Conservation (phyloP, 768 basidiomycete species). For the Clitopilus passeckerianus region DNA sequence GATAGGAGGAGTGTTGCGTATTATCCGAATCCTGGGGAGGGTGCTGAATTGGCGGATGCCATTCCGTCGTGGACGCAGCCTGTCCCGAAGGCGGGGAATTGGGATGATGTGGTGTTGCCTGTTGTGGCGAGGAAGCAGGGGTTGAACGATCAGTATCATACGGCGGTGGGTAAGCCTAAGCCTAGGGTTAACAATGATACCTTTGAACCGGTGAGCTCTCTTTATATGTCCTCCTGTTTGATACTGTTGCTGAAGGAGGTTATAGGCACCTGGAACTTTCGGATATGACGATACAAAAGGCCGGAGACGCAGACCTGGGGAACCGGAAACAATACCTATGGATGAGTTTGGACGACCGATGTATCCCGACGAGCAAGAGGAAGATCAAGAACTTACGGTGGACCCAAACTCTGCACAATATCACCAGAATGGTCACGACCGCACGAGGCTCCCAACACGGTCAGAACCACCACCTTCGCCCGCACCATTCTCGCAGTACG, state of each 20-base stretch:
- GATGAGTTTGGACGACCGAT: conserved; percentile 56
- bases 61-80: conserved; percentile 84
- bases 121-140: conserved; percentile 83
- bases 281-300: conserved; percentile 74
- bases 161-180: conserved; percentile 63
- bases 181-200: conserved; percentile 35
- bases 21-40: conserved; percentile 55
- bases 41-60: conserved; percentile 57
- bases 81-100: conserved; percentile 61
- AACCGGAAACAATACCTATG: conserved; percentile 49
- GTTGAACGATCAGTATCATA: conserved; percentile 63
- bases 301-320: conserved; percentile 35
- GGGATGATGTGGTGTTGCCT: conserved; percentile 83
- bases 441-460: conserved; percentile 22
- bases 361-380: conserved; percentile 13
- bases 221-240: neutral
- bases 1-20: conserved; percentile 57
- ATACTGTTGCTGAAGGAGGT: neutral
- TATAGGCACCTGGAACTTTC: conserved; percentile 78
- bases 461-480: conserved; percentile 45
- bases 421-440: conserved; percentile 15
- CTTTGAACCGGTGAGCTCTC: conserved; percentile 46
- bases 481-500: conserved; percentile 62
- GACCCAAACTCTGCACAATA: conserved; percentile 11
- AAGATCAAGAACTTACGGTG: conserved; percentile 14